Base-by-base conservation (phyloP, 257 asterid species). In the Solanum ossicruentum region DNA sequence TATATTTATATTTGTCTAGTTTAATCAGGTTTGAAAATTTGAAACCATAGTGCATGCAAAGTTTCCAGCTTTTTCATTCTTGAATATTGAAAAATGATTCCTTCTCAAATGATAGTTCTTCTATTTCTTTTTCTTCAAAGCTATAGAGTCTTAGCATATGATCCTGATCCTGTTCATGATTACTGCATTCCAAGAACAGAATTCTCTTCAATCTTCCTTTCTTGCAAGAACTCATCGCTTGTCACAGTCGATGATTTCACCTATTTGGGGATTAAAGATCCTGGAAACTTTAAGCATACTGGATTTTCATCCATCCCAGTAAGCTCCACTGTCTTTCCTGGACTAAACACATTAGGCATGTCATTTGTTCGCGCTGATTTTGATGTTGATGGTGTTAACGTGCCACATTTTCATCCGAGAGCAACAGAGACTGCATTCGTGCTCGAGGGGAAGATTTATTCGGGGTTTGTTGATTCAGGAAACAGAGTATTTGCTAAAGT, bases 351-450 rank as follows among this genome's bases (percentile, higher is more conserved):
- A 7, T 70, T 90, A 84, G 96, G 98, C 81, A 87, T 88, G 93
- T 93, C 98, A 8, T 91, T 93, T 16, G 97, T 91, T 0, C 97
- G 98, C 0, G 97, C 98, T 16, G 98, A 92, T 85, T 93, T 95
- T 65, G 93, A 86, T 8, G 61, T 80, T 43, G 98, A 91, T 2
- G 96, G 97, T 12, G 61, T 93, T 16, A 95, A 93, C 63, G 92
- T 84, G 71, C 98, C 97, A 2, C 98, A 93, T 84, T 95, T 90
- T 81, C 98, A 95, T 84, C 98, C 98, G 0, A 83, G 98, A 65
- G 98, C 97, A 15, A 93, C 98, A 0, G 98, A 93, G 87, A 87
- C 91, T 20, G 95, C 92, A 9, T 92, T 91, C 54, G 97, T 95
- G 87, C 60, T 93, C 60, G 94, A 95, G 47, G 98, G 98, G 7